A percentile compares a stretch with the other conserved stretches of the same genome.
Evolutionary conservation across 495 filamentous ascomycete genomes (phyloP).

Genomic region (Lophium mytilinum): DNA sequence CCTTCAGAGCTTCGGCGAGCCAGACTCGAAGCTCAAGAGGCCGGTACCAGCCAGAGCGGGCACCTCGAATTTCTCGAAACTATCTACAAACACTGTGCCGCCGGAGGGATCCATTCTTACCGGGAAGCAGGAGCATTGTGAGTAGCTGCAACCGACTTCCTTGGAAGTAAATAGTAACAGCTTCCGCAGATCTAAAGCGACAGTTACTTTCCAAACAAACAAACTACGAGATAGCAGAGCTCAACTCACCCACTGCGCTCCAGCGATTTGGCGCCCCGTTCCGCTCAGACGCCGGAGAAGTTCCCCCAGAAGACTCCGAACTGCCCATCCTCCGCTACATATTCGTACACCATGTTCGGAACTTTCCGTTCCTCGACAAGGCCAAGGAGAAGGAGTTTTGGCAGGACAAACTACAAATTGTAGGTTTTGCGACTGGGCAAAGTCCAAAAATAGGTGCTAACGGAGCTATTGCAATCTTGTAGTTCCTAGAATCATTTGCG

Average conservation of each 20-base stretch:
- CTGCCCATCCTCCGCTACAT: conserved; percentile 91
- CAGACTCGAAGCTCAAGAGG: not conserved
- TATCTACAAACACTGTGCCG: conserved; percentile 30
- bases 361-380: conserved; percentile 94
- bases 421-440: conserved; percentile 40
- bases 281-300: conserved; percentile 82
- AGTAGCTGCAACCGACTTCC: not conserved
- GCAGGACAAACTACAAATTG: conserved; percentile 95
- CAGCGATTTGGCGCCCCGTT: conserved; percentile 95
- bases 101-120: conserved; percentile 58
- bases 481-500: conserved; percentile 98
- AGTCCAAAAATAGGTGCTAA: not conserved
- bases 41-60: conserved; percentile 13
- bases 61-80: conserved; percentile 20
- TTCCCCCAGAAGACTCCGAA: conserved; percentile 88
- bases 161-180: conserved; percentile 23
- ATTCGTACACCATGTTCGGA: conserved; percentile 95
- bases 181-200: conserved; percentile 76
- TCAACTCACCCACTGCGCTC: conserved; percentile 88
- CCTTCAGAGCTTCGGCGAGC: conserved; percentile 11
- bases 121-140: conserved; percentile 98
- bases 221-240: conserved; percentile 76
- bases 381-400: conserved; percentile 98
- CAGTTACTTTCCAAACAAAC: conserved; percentile 89
- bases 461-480: not conserved